Percentiles rank a stretch among this genome's conserved stretches.
Conservation (phyloP, 192 early-diverging fungal species). For the Coemansia sp. region DNA sequence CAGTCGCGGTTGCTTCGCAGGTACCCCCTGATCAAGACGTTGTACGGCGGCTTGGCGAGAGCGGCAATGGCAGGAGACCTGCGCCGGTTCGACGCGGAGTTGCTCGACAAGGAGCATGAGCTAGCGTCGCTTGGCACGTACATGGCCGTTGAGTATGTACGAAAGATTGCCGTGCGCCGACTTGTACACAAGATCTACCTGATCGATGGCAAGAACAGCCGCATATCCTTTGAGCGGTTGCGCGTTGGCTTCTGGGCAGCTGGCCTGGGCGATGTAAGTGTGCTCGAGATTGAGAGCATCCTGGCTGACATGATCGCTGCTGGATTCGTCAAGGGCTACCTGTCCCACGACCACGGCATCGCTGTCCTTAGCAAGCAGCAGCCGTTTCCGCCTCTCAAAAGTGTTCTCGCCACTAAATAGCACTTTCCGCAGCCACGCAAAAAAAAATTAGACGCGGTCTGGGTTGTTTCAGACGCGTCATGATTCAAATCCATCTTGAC, state of each 20-base stretch:
- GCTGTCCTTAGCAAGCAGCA: constrained; percentile 73
- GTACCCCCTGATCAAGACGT: constrained; percentile 56
- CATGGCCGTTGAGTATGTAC: constrained; percentile 75
- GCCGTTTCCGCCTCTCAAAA: constrained; percentile 66
- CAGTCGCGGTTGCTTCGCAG: constrained; percentile 55
- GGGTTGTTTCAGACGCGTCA: too few relatives aligned
- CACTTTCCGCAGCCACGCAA: constrained; percentile 1
- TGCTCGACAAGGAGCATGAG: constrained; percentile 56
- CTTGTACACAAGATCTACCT: constrained; percentile 78
- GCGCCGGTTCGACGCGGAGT: constrained; percentile 63
- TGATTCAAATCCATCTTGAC: background rate
- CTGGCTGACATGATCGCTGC: constrained; percentile 84
- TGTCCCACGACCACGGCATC: constrained; percentile 73
- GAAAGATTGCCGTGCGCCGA: constrained; percentile 67
- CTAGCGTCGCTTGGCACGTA: constrained; percentile 72
- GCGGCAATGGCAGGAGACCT: constrained; percentile 75
- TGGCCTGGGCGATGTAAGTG: constrained; percentile 50
- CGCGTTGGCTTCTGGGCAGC: constrained; percentile 62
- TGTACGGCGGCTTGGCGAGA: constrained; percentile 65
- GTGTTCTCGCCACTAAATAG: background rate
- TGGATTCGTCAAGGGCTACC: constrained; percentile 85
- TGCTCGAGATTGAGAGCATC: constrained; percentile 80
- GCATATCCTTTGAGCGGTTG: constrained; percentile 62
- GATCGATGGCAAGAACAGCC: constrained; percentile 52
- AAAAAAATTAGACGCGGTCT: too few relatives aligned